These are phyloP conservation scores for Tephrocybe sp. DNA, from an alignment of 768 basidiomycete genomes.

Conservation along the genomic window DNA sequence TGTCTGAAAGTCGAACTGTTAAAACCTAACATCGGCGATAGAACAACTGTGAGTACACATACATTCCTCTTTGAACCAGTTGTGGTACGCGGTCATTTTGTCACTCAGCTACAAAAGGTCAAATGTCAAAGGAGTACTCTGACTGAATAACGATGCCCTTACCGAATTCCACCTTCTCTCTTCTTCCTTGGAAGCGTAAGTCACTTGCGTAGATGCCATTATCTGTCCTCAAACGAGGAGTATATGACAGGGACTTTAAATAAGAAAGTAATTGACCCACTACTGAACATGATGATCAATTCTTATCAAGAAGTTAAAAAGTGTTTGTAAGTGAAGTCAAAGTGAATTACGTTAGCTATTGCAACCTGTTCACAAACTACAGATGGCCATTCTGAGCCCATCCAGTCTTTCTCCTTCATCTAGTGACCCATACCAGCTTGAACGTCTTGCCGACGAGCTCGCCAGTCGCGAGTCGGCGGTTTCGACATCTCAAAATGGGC, in stretches of 20 bases:
- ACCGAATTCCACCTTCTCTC: constrained; percentile 11
- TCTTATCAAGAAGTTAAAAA: too few species aligned
- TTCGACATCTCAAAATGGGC: constrained; percentile 12
- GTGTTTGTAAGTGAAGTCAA: not conserved
- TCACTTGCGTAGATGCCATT: not conserved
- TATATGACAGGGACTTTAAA: too few species aligned
- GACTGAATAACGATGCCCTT: not conserved
- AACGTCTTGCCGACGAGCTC: constrained; percentile 73
- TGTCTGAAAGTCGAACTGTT: not conserved
- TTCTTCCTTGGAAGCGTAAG: constrained; percentile 5
- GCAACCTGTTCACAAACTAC: not conserved
- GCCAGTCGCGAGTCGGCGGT: constrained; percentile 44
- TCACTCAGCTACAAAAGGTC: constrained; percentile 4
- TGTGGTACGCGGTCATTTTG: constrained; percentile 6
- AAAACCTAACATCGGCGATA: too few species aligned
- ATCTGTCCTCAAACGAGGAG: too few species aligned
- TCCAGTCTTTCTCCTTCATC: constrained; percentile 9
- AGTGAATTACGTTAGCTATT: not conserved
- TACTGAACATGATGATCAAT: too few species aligned
- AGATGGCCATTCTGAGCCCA: constrained; percentile 11
- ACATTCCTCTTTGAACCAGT: constrained; percentile 14
- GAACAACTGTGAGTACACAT: not conserved
- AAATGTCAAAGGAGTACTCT: not conserved
- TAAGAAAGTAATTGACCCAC: too few species aligned
- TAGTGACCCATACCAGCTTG: constrained; percentile 63